A percentile compares a stretch with the other conserved stretches of the same genome.
phyloP scores from a whole-genome alignment of 2,329 filamentous ascomycete species.

The Catunica adiposa region DNA sequence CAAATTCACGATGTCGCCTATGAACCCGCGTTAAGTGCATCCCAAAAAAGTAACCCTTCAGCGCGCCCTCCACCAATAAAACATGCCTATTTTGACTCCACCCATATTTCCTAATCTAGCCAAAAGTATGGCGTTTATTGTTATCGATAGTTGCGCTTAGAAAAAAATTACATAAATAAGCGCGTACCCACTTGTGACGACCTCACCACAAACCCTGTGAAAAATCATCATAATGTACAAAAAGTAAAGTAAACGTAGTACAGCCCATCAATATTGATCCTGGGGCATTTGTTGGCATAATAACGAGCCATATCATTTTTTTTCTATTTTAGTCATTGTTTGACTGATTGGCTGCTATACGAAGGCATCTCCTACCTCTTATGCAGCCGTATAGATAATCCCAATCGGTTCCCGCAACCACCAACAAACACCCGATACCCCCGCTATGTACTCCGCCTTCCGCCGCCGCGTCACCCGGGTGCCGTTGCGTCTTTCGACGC shows the following conservation, averaged over 20 bases:
- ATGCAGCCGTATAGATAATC: too few species aligned
- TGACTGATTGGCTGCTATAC: too few species aligned
- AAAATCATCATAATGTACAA: background rate
- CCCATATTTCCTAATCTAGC: too few species aligned
- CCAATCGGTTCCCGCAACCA: background rate
- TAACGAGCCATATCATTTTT: too few species aligned
- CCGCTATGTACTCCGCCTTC: slow-evolving; percentile 11
- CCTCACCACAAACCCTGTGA: slow-evolving; percentile 3
- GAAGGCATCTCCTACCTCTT: too few species aligned
- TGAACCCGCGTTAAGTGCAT: background rate
- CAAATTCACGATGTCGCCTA: slow-evolving; percentile 17
- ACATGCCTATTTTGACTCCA: too few species aligned
- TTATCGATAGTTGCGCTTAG: slow-evolving; percentile 17
- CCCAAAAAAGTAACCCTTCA: background rate
- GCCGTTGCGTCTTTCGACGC: background rate
- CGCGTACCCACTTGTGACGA: slow-evolving; percentile 2
- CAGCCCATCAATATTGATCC: background rate
- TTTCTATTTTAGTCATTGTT: too few species aligned
- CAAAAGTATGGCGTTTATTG: background rate
- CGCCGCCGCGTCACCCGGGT: slow-evolving; percentile 2
- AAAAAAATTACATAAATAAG: slow-evolving; percentile 2
- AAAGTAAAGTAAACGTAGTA: background rate
- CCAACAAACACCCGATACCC: background rate
- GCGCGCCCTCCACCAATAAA: background rate
- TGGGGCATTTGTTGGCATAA: too few species aligned